These are phyloP conservation scores for Prototheca wickerhamii DNA, from an alignment of 163 green algal species.

Conservation along the genomic window DNA sequence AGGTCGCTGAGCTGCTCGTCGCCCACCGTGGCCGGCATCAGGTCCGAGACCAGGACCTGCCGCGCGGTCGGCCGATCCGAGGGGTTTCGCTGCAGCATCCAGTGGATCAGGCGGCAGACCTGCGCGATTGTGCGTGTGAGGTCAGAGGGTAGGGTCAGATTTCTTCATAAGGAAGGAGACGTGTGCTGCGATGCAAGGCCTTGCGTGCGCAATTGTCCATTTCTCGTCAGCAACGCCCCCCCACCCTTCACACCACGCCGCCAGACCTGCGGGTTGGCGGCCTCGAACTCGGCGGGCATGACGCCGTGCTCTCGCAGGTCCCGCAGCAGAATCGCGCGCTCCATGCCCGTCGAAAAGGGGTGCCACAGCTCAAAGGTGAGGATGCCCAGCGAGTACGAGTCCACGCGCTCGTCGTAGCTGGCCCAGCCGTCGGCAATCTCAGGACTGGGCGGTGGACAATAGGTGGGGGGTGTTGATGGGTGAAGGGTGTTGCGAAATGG, in stretches of 20 bases:
- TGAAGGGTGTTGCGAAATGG: background rate
- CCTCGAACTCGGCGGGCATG: conserved; percentile 56
- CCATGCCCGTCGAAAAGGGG: conserved; percentile 81
- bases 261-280: conserved; percentile 38
- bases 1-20: conserved; percentile 80
- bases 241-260: too few relatives aligned
- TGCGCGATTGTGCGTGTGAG: conserved; percentile 2
- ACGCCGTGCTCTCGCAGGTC: conserved; percentile 54
- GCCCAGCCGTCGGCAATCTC: conserved; percentile 77
- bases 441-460: conserved; percentile 45
- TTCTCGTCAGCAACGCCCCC: too few relatives aligned
- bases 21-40: conserved; percentile 66
- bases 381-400: conserved; percentile 82
- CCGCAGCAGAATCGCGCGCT: conserved; percentile 61
- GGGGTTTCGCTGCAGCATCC: conserved; percentile 65
- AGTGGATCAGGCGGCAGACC: conserved; percentile 44
- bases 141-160: too few relatives aligned
- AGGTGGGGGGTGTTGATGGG: background rate
- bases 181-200: too few relatives aligned
- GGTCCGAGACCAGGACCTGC: conserved; percentile 60
- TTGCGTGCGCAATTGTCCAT: too few relatives aligned
- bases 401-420: conserved; percentile 69
- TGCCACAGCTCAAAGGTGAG: conserved; percentile 88
- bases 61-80: conserved; percentile 60
- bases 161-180: too few relatives aligned